These are phyloP conservation scores for Cucumis cinereus DNA, from an alignment of 306 rosid species.

Conservation along the genomic window DNA sequence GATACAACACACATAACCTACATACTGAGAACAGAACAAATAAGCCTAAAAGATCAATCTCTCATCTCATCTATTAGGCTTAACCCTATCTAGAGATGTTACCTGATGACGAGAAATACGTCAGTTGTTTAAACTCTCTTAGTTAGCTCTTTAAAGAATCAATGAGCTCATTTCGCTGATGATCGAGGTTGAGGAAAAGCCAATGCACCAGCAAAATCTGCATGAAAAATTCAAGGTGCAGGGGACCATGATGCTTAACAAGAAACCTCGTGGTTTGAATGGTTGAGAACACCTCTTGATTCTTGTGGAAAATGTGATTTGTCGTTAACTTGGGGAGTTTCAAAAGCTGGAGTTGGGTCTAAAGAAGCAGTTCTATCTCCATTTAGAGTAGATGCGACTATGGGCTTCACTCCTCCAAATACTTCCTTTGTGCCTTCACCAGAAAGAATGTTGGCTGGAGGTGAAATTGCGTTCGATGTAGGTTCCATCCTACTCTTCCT, in stretches of 20 bases:
- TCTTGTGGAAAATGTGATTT: background rate
- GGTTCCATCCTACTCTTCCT: conserved; percentile 3
- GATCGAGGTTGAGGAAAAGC: background rate
- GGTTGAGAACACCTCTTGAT: background rate
- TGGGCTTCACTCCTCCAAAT: background rate
- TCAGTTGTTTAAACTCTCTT: background rate
- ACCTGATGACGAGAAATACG: conserved; percentile 1
- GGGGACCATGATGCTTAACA: background rate
- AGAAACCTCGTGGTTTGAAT: conserved; percentile 8
- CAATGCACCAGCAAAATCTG: background rate
- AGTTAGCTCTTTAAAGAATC: conserved; percentile 6
- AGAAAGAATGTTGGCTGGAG: background rate
- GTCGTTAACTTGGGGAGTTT: background rate
- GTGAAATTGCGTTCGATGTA: background rate
- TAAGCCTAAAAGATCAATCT: background rate
- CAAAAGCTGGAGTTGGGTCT: background rate
- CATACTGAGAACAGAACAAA: background rate
- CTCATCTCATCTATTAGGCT: background rate
- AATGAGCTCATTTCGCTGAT: background rate
- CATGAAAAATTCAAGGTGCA: background rate
- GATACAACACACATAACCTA: conserved; percentile 6
- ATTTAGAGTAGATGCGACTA: background rate
- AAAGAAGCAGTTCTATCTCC: background rate
- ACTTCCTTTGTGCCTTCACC: background rate
- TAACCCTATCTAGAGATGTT: conserved; percentile 1